Base-by-base conservation (phyloP, 306 rosid genomes). In the Casuarina cunninghamiana region DNA sequence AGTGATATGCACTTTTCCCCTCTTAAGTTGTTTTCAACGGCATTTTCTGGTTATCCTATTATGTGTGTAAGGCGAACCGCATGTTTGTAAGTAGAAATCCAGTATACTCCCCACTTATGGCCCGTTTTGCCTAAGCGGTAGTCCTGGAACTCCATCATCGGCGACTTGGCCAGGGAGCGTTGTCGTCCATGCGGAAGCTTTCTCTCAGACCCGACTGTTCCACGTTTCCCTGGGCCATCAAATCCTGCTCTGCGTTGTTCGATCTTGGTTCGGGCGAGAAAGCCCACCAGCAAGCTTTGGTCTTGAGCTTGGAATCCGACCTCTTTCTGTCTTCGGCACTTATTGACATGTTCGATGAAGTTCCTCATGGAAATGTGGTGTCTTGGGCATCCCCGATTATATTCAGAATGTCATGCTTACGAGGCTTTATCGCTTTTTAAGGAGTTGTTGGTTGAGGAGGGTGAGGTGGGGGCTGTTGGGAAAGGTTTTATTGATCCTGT, bases 101-200 rank as follows among this genome's bases (percentile, higher is more conserved):
- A 26, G 32, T 26, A 26, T 26, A 26, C 32, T 26, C 32, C 32
- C 32, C 32, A 26, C 32, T 26, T 26, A 26, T 26, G 32, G 32
- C 32, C 32, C 32, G 1, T 26, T 26, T 26, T 26, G 32, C 32
- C 32, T 1, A 26, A 26, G 32, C 32, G 32, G 32, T 26, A 26
- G 32, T 83, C 90, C 43, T 94, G 98, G 97, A 94, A 91, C 89
- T 55, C 90, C 5, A 75, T 91, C 68, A 91, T 94, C 48, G 90
- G 91, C 32, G 97, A 94, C 71, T 84, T 91, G 75, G 93, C 97
- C 51, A 91, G 98, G 48, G 86, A 7, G 97, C 97, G n/a, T 91
- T 94, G 80, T 85, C 80, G 4, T 90, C 90, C 26, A 83, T 89
- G 96, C 96, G 97, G 5, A 94, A 79, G 89, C 96, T 90, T 44